Base-by-base conservation (phyloP, 257 asterid species). In the Dorcoceras hygrometricum region DNA sequence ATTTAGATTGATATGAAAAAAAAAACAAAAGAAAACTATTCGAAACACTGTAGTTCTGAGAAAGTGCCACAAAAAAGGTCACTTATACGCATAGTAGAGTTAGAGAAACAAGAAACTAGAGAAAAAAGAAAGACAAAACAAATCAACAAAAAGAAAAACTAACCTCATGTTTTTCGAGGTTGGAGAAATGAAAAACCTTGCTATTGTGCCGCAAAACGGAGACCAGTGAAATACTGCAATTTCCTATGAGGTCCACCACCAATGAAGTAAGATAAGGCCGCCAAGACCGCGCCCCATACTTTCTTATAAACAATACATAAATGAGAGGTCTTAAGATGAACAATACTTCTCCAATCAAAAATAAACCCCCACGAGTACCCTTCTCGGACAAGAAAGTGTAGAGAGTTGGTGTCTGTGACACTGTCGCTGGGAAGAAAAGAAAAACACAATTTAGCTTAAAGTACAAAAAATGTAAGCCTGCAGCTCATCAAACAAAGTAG, bases 211-310 rank as follows among this genome's bases (percentile, higher is more conserved):
- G 55, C 43, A 57, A 57, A 62, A 23, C 39, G 27, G 89, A 28
- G 68, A 82, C 74, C 59, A 20, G 68, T 34, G 97, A 86, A 71
- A 77, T 80, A 61, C 90, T 74, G 66, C 88, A 80, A 72, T 83
- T 90, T 69, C 95, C 95, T 25, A 83, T 6, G 60, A 93, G 84
- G 72, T 93, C 99, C 43, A 90, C 86, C 6, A 43, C 74, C 79
- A 88, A 75, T 2, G 97, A 90, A 66, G 87, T 73, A 75, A 90
- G 63, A 96, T 97, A 90, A 61, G 99, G 99, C 75, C 81, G 82
- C 97, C 99, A 93, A 18, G 99, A 88, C 22, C 81, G 83, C 2
- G 73, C 70, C 57, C 97, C 95, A 46, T 77, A 86, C 71, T 84
- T 93, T 79, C 91, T 83, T 74, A 90, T 82, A 63, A 93, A 73